Percentiles rank a stretch among this genome's conserved stretches.
phyloP scores from a whole-genome alignment of 225 moss, liverwort and hornwort genomes.

The Neckera pumila region DNA sequence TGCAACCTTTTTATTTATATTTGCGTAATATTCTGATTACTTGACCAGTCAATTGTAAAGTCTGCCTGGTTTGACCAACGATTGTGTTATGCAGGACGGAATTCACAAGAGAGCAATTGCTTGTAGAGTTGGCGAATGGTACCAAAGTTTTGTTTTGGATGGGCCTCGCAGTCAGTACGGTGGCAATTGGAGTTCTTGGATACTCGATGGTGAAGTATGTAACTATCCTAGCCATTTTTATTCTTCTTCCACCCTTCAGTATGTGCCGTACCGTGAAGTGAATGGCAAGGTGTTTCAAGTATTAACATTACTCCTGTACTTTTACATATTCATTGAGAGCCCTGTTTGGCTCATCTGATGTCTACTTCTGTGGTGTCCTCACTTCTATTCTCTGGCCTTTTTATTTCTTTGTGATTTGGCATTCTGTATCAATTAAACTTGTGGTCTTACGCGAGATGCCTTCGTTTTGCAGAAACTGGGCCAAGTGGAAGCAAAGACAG shows the following conservation, averaged over 20 bases:
- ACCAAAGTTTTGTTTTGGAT: slow-evolving; percentile 73
- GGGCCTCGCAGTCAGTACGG: slow-evolving; percentile 64
- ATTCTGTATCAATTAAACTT: background rate
- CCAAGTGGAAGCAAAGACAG: slow-evolving; percentile 76
- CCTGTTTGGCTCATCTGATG: background rate
- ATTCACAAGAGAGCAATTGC: slow-evolving; percentile 64
- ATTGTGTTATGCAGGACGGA: slow-evolving; percentile 42
- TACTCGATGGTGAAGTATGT: slow-evolving; percentile 67
- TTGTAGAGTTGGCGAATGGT: slow-evolving; percentile 59
- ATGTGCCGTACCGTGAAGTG: background rate
- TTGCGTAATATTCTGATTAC: background rate
- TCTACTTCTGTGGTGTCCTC: background rate
- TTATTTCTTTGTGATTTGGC: background rate
- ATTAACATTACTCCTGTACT: background rate
- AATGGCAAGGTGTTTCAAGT: background rate
- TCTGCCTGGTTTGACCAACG: background rate
- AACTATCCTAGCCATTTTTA: background rate
- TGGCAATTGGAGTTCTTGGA: slow-evolving; percentile 63
- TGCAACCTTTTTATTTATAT: background rate
- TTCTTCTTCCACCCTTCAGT: background rate
- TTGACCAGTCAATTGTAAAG: background rate
- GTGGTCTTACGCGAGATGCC: background rate
- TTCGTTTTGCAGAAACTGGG: slow-evolving; percentile 52
- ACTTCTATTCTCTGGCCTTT: background rate
- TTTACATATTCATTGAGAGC: background rate